phyloP scores from a whole-genome alignment of 2,329 filamentous ascomycete species.

The Zymoseptoria passerinii region DNA sequence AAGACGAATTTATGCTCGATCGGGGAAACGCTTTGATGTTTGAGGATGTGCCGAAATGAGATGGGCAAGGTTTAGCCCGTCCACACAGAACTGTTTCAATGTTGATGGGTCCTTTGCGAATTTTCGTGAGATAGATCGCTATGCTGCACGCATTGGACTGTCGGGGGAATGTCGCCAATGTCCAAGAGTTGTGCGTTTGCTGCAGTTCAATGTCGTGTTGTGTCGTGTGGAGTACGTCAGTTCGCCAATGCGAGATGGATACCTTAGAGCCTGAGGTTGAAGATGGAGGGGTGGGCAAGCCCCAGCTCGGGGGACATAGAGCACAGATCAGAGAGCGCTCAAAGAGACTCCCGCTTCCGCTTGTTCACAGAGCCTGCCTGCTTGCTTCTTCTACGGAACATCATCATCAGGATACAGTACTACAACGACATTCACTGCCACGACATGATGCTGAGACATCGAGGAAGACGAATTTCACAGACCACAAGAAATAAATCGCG shows the following conservation, averaged over 20 bases:
- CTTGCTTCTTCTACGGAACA: background rate
- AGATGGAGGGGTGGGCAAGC: background rate
- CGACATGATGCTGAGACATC: no score
- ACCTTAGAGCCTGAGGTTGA: background rate
- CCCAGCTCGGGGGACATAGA: background rate
- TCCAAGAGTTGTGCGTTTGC: background rate
- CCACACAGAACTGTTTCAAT: background rate
- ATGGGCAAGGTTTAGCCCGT: background rate
- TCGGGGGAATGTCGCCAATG: background rate
- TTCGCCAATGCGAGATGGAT: background rate
- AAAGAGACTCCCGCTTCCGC: background rate
- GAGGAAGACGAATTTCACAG: no score
- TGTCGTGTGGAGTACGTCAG: background rate
- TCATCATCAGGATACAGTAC: background rate
- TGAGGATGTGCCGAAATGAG: background rate
- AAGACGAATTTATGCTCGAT: background rate
- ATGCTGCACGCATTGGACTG: background rate
- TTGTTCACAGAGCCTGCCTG: background rate
- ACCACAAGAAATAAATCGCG: no score
- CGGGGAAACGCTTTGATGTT: background rate
- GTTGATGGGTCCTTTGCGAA: background rate
- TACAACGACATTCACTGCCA: no score
- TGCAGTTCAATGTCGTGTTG: background rate
- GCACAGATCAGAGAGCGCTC: background rate
- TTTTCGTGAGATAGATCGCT: no score